Evolutionary conservation across 1,139 yeast species (phyloP).

Genomic region (Sugiyamaella paludigena): DNA sequence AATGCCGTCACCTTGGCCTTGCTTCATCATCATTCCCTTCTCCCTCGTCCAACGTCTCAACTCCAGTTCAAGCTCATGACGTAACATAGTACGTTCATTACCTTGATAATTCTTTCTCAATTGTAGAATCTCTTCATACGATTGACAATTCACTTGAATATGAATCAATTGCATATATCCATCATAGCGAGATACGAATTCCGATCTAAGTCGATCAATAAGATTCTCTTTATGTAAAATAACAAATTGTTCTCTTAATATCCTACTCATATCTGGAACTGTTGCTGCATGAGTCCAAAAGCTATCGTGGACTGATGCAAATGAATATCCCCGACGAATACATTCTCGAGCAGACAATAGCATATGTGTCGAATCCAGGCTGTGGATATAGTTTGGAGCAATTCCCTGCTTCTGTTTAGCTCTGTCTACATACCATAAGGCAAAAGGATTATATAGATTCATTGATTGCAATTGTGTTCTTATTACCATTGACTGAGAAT

Average conservation of each 20-base stretch:
- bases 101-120: conserved; percentile 67
- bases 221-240: conserved; percentile 65
- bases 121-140: conserved; percentile 29
- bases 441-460: conserved; percentile 72
- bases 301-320: conserved; percentile 94
- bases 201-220: conserved; percentile 63
- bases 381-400: conserved; percentile 91
- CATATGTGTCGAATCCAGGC: conserved; percentile 95
- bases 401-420: conserved; percentile 82
- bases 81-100: conserved; percentile 31
- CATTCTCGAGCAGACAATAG: conserved; percentile 78
- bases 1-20: neutral
- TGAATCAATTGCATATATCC: conserved; percentile 54
- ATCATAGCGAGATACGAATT: conserved; percentile 70
- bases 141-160: conserved; percentile 42
- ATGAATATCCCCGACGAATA: conserved; percentile 49
- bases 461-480: conserved; percentile 77
- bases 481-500: conserved; percentile 55
- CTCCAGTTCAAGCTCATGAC: conserved; percentile 20
- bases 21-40: too few species aligned
- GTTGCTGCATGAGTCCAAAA: conserved; percentile 94
- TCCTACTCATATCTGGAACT: conserved; percentile 60
- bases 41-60: conserved; percentile 10
- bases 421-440: conserved; percentile 67
- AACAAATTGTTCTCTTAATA: conserved; percentile 73